Base-by-base conservation (phyloP, 495 filamentous ascomycete species). In the Venustampulla echinocandica region DNA sequence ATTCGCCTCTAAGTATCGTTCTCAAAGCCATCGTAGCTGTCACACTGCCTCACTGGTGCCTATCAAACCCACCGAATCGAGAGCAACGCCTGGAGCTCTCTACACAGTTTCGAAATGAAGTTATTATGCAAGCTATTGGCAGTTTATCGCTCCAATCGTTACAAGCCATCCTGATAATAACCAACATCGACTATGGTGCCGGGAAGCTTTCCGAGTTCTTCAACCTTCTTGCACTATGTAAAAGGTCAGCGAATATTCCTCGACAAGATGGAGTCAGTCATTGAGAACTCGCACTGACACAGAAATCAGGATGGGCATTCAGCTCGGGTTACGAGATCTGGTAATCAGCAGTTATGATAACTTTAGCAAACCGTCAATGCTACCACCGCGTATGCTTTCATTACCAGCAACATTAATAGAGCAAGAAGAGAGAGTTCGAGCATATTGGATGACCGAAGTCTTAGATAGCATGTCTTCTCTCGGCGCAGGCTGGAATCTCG, bases 391-490 rank as follows among this genome's bases (percentile, higher is more conserved):
- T 1, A 56, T 59, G 45, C 46, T 56, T 20, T 52, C 57, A 17
- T 20, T 51, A 33, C 46, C 56, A 27, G 39, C 48, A 18, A 47
- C 56, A 10, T 35, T 60, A 0, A 57, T 64, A 25, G 57, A 61
- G 23, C 59, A 47, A 18, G 62, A 64, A 46, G 62, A 64, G 41
- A 49, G 48, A 25, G 58, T 61, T 20, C 50, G 62, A 44, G 58
- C 62, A 25, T 63, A 59, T 39, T 64, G 62, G 62, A 64, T 64
- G 62, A 56, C 52, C 10, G 60, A 64, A 51, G 52, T 61, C 18
- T 56, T 64, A 9, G 62, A 64, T 30, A 52, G 56, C 18, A 54
- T 58, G 19, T 59, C 58, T 2, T 53, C 58, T 7, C 38, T 64
- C 6, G 62, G 62, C 17, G 58, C 56, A n/a, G 49, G 50, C 14